Base-by-base conservation (phyloP, 2,329 filamentous ascomycete genomes). In the Arachnomyces sp. region DNA sequence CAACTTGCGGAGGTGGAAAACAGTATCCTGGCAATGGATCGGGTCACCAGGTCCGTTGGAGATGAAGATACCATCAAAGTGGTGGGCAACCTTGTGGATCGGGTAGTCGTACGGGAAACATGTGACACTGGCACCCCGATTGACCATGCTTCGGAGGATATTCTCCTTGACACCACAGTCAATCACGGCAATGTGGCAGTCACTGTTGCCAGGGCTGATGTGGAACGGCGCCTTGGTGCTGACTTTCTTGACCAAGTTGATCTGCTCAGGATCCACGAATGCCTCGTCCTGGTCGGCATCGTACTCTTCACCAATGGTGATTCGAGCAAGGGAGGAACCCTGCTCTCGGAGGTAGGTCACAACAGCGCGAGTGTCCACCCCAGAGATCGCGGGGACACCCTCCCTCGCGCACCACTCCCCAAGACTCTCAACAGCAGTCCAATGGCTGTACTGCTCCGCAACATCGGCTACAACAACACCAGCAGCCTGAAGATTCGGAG, bases 151-250 rank as follows among this genome's bases (percentile, higher is more conserved):
- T 58, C 92, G 87, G 44, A 98, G 81, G 56, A 98, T 98, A 73
- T 98, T 98, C 77, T 98, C 92, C 78, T 98, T 98, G 53, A 96
- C 92, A 72, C 92, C 92, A 59, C 92, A 98, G 69, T 98, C 92
- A 60, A 98, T 83, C 52, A 98, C 76, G 43, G 90, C 92, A 53
- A 98, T 79, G 69, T 98, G 92, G 63, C 86, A 82, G 57, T 83
- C 79, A 48, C 90, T 87, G 51, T 82, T 77, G 25, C 81, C 77
- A 38, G 89, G 88, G 63, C 85, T 83, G 50, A 96, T 84, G 56
- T 96, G 87, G 73, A 96, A 98, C 31, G 92, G 92, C 49, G 89
- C 85, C 73, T 98, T 98, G 66, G 92, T 98, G 73, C 85, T 94
- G 53, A 98, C 92, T 56, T 85, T 85, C 66, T 86, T 86, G 55